Evolutionary conservation across 169 alveolate species (phyloP), one percentile per base, ranked within the genome.

Genomic region (Neospora caninum): DNA sequence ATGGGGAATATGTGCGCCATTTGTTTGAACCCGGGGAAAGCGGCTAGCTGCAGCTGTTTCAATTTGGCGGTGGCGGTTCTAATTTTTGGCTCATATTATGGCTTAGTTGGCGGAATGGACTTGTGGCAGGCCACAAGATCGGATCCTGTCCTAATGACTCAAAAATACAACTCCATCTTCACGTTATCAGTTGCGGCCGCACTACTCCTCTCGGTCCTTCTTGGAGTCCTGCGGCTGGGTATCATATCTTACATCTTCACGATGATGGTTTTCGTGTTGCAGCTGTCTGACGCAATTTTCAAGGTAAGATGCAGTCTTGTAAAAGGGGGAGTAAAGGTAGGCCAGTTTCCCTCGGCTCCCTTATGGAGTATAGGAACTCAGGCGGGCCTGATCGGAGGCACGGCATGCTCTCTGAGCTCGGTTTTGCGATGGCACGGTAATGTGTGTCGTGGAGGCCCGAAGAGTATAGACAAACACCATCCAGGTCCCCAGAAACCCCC

Each of bases 11-110:
- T 86, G 91, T 86, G 91, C 34, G 73, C 43, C 27, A 25, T 86
- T 39, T 86, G 91, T 78, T 54, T 42, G 34, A 42, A 45, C 45
- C 91, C 91, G 13, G 91, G 73, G 36, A 58, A 58, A 20, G 91
- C 41, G 91, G n/a, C 43, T 13, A 45, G 91, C 78, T 86, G 91
- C 73, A 27, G 80, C 80, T 86, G 91, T 58, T 86, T 86, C 78
- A 86, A 45, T n/a, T 45, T 86, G 91, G 31, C 91, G 43, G 45
- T 86, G 16, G 91, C 49, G 4, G 27, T 86, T 29, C 25, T 86
- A 39, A 34, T 86, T 6, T 41, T 86, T 34, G 91, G 80, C n/a
- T 73, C 42, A 7, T 86, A 86, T 58, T 86, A 41, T 49, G 91
- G 91, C 31, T 29, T 45, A 9, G 42, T 45, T 86, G 91, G 91